phyloP scores from a whole-genome alignment of 108 stramenopile genomes.

The Conticribra weissflogii region DNA sequence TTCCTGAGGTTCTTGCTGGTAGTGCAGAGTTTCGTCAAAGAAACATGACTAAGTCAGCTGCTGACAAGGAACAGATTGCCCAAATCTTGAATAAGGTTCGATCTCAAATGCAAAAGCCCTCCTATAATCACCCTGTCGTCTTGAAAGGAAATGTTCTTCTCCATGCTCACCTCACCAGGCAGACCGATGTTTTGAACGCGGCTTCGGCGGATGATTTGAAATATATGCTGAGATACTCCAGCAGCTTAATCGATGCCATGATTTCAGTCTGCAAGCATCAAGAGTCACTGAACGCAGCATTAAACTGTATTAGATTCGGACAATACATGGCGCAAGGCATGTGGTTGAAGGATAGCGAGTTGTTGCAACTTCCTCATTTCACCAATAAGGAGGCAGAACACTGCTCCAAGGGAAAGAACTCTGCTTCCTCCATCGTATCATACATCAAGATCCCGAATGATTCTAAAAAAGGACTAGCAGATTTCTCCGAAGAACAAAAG shows the following conservation, averaged over 20 bases:
- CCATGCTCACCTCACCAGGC: conserved; percentile 86
- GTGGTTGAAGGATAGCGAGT: conserved; percentile 85
- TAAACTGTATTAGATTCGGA: conserved; percentile 90
- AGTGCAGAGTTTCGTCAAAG: conserved; percentile 88
- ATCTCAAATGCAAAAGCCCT: conserved; percentile 88
- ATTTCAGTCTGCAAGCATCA: conserved; percentile 92
- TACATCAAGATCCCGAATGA: conserved; percentile 80
- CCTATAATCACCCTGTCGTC: conserved; percentile 85
- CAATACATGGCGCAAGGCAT: conserved; percentile 93
- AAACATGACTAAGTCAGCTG: conserved; percentile 70
- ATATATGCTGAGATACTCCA: conserved; percentile 83
- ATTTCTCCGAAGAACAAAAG: conserved; percentile 83
- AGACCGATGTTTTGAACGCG: conserved; percentile 58
- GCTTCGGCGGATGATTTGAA: conserved; percentile 71
- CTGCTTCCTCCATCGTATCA: conserved; percentile 58
- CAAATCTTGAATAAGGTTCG: conserved; percentile 54
- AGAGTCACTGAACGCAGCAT: conserved; percentile 83
- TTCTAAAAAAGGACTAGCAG: conserved; percentile 84
- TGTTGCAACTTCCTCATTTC: conserved; percentile 94
- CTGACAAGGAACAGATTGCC: conserved; percentile 70
- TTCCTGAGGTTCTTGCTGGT: conserved; percentile 88
- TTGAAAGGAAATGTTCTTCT: conserved; percentile 95
- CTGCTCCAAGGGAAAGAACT: conserved; percentile 65
- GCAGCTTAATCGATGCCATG: conserved; percentile 94
- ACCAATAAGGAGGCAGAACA: conserved; percentile 80